phyloP scores from a whole-genome alignment of 2,329 filamentous ascomycete genomes.

The Pyricularia pennisetigena region DNA sequence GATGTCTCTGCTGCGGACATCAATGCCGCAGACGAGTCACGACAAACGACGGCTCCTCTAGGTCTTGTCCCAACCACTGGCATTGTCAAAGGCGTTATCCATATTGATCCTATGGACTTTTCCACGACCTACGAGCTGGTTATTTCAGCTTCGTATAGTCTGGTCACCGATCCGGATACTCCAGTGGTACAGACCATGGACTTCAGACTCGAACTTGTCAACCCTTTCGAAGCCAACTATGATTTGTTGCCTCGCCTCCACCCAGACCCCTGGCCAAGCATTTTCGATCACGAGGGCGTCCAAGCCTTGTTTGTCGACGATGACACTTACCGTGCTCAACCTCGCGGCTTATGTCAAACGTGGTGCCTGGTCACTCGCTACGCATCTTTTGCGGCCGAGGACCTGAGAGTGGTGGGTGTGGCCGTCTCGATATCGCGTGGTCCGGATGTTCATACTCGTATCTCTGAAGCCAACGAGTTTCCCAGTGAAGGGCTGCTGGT shows the following conservation, averaged over 20 bases:
- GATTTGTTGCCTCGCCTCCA: slow-evolving; percentile 76
- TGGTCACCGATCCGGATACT: slow-evolving; percentile 71
- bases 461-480: slow-evolving; percentile 26
- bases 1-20: background rate
- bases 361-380: slow-evolving; percentile 70
- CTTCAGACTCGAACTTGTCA: slow-evolving; percentile 62
- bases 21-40: slow-evolving; percentile 10
- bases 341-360: slow-evolving; percentile 61
- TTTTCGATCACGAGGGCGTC: slow-evolving; percentile 57
- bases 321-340: slow-evolving; percentile 9
- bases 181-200: slow-evolving; percentile 65
- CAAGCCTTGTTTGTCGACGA: slow-evolving; percentile 19
- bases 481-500: slow-evolving; percentile 39
- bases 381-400: slow-evolving; percentile 68
- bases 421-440: slow-evolving; percentile 36
- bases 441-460: slow-evolving; percentile 51
- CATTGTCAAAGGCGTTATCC: slow-evolving; percentile 33
- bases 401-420: slow-evolving; percentile 54
- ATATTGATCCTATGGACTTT: slow-evolving; percentile 37
- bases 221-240: slow-evolving; percentile 87
- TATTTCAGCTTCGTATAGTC: slow-evolving; percentile 65
- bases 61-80: slow-evolving; percentile 37
- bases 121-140: slow-evolving; percentile 56
- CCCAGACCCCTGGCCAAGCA: slow-evolving; percentile 71
- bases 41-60: slow-evolving; percentile 29